Conservation (phyloP, 495 filamentous ascomycete species). For the Neurospora sp. region DNA sequence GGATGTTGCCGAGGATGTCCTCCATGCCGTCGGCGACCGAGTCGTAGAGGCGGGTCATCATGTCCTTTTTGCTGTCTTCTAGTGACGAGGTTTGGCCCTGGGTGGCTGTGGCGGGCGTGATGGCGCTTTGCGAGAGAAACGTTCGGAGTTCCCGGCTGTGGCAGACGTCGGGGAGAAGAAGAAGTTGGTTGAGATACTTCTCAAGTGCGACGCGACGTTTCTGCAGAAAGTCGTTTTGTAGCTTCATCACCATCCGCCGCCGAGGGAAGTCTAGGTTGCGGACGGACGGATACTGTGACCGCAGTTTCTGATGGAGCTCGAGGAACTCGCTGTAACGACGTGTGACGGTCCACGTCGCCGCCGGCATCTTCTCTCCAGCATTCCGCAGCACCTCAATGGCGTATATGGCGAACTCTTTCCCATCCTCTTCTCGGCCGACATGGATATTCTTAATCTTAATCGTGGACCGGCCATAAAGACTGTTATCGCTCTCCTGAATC, state of each 20-base stretch:
- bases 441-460: constrained; percentile 86
- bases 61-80: constrained; percentile 65
- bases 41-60: constrained; percentile 90
- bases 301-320: constrained; percentile 82
- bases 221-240: constrained; percentile 89
- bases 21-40: constrained; percentile 97
- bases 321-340: constrained; percentile 94
- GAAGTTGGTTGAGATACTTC: constrained; percentile 72
- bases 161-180: constrained; percentile 86
- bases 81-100: constrained; percentile 33
- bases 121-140: constrained; percentile 85
- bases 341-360: constrained; percentile 70
- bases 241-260: constrained; percentile 85
- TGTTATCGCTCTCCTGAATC: constrained; percentile 96
- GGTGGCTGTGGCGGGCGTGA: constrained; percentile 29
- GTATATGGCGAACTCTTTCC: constrained; percentile 88
- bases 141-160: constrained; percentile 84
- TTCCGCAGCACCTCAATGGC: constrained; percentile 84
- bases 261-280: constrained; percentile 86
- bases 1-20: constrained; percentile 88
- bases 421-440: constrained; percentile 84
- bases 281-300: constrained; percentile 74
- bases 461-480: constrained; percentile 81
- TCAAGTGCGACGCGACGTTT: constrained; percentile 78
- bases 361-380: constrained; percentile 81